These are phyloP conservation scores for Limonium bicolor DNA, from an alignment of 148 eudicot genomes.

Conservation along the genomic window DNA sequence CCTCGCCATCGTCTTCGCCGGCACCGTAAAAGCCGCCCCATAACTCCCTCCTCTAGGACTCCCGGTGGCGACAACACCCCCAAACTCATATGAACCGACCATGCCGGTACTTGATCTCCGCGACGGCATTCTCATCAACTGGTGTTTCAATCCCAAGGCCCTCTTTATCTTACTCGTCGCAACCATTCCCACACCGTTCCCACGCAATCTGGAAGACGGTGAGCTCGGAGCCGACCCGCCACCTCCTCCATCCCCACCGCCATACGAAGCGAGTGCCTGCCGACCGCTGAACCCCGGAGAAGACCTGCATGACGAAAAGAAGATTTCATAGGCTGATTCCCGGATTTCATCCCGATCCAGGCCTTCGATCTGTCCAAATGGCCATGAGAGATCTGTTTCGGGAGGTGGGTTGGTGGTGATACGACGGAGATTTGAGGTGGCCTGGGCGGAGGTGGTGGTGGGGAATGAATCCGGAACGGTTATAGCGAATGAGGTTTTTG, in stretches of 20 bases:
- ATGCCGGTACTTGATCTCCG: slow-evolving; percentile 33
- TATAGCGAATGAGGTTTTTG: no score
- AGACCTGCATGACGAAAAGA: slow-evolving; percentile 84
- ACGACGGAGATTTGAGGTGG: not conserved
- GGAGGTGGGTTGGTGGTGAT: not conserved
- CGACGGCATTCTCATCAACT: slow-evolving; percentile 22
- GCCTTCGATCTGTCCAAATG: slow-evolving; percentile 43
- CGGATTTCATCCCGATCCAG: slow-evolving; percentile 51
- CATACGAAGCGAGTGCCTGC: slow-evolving; percentile 21
- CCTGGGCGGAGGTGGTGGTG: not conserved
- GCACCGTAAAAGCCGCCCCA: slow-evolving; percentile 19
- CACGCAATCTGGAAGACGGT: no score
- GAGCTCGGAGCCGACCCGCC: no score
- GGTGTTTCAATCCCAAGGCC: slow-evolving; percentile 57
- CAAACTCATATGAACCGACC: slow-evolving; percentile 9
- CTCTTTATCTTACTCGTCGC: slow-evolving; percentile 64
- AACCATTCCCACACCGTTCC: slow-evolving; percentile 51
- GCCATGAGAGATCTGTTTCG: slow-evolving; percentile 30
- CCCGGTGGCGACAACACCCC: not conserved
- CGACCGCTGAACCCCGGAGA: slow-evolving; percentile 86
- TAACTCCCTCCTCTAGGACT: not conserved
- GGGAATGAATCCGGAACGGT: not conserved
- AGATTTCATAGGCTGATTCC: slow-evolving; percentile 80
- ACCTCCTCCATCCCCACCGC: slow-evolving; percentile 13
- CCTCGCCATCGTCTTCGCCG: slow-evolving; percentile 13